Evolutionary conservation across 2,329 filamentous ascomycete genomes (phyloP).

Genomic region (Paraphoma chrysanthemicola): DNA sequence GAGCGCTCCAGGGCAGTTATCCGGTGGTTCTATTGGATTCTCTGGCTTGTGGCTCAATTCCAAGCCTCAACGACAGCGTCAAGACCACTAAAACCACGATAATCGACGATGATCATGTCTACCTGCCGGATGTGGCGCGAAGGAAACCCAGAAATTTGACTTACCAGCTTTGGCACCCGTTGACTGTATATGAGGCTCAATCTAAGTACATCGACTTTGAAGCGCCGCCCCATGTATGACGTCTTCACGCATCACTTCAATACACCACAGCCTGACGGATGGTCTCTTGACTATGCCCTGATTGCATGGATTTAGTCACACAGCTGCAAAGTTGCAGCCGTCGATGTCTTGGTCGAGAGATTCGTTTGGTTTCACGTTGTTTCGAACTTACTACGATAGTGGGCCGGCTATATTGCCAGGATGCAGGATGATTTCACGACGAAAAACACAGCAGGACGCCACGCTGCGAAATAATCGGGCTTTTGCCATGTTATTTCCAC

Average conservation of each 20-base stretch:
- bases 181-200: constrained; percentile 4
- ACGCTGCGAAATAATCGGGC: background rate
- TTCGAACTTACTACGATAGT: constrained; percentile 11
- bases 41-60: background rate
- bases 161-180: background rate
- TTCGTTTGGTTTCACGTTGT: constrained; percentile 7
- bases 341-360: background rate
- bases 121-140: constrained; percentile 11
- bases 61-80: background rate
- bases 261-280: background rate
- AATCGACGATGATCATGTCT: constrained; percentile 1
- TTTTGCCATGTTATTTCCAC: background rate
- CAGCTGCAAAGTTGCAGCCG: background rate
- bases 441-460: constrained; percentile 1
- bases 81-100: background rate
- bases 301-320: background rate
- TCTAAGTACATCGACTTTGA: constrained; percentile 9
- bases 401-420: constrained; percentile 12
- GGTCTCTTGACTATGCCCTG: background rate
- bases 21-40: background rate
- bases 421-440: constrained; percentile 9
- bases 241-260: constrained; percentile 4
- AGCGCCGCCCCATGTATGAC: constrained; percentile 9
- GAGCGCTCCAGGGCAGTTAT: background rate
- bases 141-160: constrained; percentile 2